Evolutionary conservation across 1,284 basidiomycete genomes (phyloP), one percentile per base, ranked within the genome.

Genomic region (Ceratobasidium sp.): DNA sequence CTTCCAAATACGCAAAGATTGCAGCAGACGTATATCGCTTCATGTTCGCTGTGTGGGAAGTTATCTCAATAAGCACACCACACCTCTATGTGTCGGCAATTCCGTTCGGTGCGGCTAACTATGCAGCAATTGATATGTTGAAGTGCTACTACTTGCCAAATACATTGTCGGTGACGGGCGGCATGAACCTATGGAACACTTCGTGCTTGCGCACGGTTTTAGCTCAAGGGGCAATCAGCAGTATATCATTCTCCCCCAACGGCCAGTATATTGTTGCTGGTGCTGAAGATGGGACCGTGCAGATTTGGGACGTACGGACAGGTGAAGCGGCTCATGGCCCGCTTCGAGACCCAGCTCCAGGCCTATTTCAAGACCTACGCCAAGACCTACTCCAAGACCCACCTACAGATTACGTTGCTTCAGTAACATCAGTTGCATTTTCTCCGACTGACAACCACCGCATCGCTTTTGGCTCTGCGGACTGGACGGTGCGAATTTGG

Each of bases 401-500:
- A 33, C 33, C 33, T 33, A 33, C 33, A 33, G 33, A 33, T 33
- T 33, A 33, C 33, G 33, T 33, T 4, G 33, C 33, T 33, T 33
- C 33, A 33, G 33, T 33, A 33, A 33, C 33, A 33, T 33, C 33
- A 33, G 33, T 33, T 33, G 33, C 33, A 33, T 33, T 33, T 33
- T 33, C 33, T 33, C 33, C 33, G 33, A 33, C 33, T 33, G 33
- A 33, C 33, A 33, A 33, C 33, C 33, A 33, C 33, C 33, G 33
- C 33, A 33, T 33, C 33, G 33, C 33, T 49, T 49, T 18, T 49
- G 46, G 46, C 46, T 49, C 46, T 18, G 46, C 10, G 46, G 46
- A 49, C 46, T 12, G 20, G 23, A 55, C 68, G 6, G 26, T 79
- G 9, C 58, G 61, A 10, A 15, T 79, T 20, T 79, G 79, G 79